Base-by-base conservation (phyloP, 2,329 filamentous ascomycete genomes). In the Cryphonectria naterciae region DNA sequence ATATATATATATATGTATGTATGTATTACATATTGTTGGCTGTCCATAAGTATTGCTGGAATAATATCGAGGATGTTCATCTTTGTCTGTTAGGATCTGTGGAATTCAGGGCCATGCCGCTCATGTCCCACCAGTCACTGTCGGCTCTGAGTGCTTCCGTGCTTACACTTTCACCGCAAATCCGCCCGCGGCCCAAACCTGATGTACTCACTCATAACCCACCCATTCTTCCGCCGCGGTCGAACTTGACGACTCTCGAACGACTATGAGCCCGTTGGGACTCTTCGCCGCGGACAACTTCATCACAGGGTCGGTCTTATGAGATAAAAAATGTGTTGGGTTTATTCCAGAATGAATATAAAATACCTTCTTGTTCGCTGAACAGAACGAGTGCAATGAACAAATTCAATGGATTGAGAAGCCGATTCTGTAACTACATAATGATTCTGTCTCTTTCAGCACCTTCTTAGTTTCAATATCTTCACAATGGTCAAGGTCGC, bases 401-500 rank as follows among this genome's bases (percentile, higher is more conserved):
- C 4, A 39, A 39, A 39, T 39, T 39, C 1, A 43, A 13, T 39
- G 37, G 7, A 37, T 15, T 4, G 11, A 41, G 3, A 43, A 17
- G 41, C 15, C 2, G 13, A 0, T 43, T 13, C 15, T 43, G 15
- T 19, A 39, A 39, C 37, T 1, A 43, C 2, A 1, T 32, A 4
- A 32, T 32, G 0, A 43, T 43, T 43, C 41, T 49, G 1, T 41
- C 7, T 17, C 22, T 8, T 15, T 32, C 19, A 35, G 6, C 25
- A 37, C 32, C 11, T 32, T 32, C 13, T n/a, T 28, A 15, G 2
- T 46, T 22, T 28, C 6, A 46, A 19, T 2, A 7, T 41, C 15
- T 39, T 28, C 54, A 68, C 32, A 17, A 74, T 74, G 73, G 71
- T 74, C 46, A 71, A 73, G 54, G 68, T 73, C 17, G 73, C 73